Base-by-base conservation (phyloP, 1,139 yeast species). In the Entelexis paramagnoliae region DNA sequence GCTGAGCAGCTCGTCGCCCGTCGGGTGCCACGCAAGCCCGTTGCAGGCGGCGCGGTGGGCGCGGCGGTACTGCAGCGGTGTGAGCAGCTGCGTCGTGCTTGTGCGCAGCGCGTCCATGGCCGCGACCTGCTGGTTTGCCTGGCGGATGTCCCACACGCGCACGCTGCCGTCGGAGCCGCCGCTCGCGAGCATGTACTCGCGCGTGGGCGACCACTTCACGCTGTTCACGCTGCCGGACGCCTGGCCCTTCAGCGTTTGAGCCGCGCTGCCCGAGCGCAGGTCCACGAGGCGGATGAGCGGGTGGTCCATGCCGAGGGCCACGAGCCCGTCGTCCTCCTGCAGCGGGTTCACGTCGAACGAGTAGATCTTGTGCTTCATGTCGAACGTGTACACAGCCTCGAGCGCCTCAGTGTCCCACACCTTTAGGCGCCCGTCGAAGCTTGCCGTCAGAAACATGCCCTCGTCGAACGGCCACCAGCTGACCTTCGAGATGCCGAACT, bases 381-480 rank as follows among this genome's bases (percentile, higher is more conserved):
- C 75, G 60, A 86, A 84, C 1, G 77, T 66, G 60, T 84, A 86
- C 0, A 80, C 95, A 13, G 80, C 78, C 14, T 70, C 68, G 58
- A 85, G 68, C 28, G 75, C 70, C 54, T 76, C 76, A 0, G 96
- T 76, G 63, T 87, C 96, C 95, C 95, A 89, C 0, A 87, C 73
- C 57, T 82, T 84, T 29, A 88, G 77, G 0, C 79, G 75, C 55
- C 78, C 80, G 63, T 89, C 97, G 63, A 81, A 86, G 0, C 95
- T 85, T 0, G 88, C 79, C 2, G 88, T 76, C 11, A 87, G 74
- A 68, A 88, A 88, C 79, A 89, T 75, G 1, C 96, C 96, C 26
- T 81, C 79, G 65, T 89, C 97, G 50, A 72, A 72, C 0, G 94
- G 89, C 91, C 95, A 89, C 96, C 97, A 89, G 61, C 76, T 73